A percentile compares a stretch with the other conserved stretches of the same genome.
These are phyloP conservation scores for Chaetomium strumarium DNA, from an alignment of 2,329 filamentous ascomycete species.

Conservation along the genomic window DNA sequence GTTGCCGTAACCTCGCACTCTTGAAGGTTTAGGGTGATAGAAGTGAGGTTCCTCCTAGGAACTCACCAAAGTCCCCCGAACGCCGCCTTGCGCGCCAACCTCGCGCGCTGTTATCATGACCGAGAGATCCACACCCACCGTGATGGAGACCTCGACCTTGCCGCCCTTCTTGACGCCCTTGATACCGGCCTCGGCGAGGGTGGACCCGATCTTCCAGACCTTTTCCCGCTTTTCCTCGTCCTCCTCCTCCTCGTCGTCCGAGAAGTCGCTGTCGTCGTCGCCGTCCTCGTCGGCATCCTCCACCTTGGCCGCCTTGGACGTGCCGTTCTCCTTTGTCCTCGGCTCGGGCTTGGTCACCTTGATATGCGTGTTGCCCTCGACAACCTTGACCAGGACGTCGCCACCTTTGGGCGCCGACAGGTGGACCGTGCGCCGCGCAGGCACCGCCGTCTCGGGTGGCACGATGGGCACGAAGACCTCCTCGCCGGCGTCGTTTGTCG, in stretches of 20 bases:
- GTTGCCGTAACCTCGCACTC: background rate
- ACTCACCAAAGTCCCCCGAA: slow-evolving; percentile 54
- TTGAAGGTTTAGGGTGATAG: background rate
- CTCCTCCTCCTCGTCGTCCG: slow-evolving; percentile 66
- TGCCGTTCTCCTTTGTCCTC: slow-evolving; percentile 61
- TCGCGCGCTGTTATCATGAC: slow-evolving; percentile 78
- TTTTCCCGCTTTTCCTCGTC: slow-evolving; percentile 84
- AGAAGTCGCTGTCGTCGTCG: slow-evolving; percentile 51
- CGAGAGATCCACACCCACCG: slow-evolving; percentile 71
- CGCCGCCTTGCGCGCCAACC: slow-evolving; percentile 79
- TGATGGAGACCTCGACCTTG: slow-evolving; percentile 92
- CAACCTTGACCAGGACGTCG: slow-evolving; percentile 80
- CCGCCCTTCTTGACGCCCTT: slow-evolving; percentile 77
- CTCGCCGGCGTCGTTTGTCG: slow-evolving; percentile 48
- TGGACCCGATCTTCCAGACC: slow-evolving; percentile 80
- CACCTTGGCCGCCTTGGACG: slow-evolving; percentile 48
- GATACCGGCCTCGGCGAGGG: slow-evolving; percentile 80
- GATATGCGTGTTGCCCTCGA: slow-evolving; percentile 85
- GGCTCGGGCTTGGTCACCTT: slow-evolving; percentile 85
- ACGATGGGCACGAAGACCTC: slow-evolving; percentile 77
- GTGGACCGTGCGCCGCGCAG: slow-evolving; percentile 77
- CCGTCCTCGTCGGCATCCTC: slow-evolving; percentile 64
- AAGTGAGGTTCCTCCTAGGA: slow-evolving; percentile 17
- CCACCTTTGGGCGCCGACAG: slow-evolving; percentile 75
- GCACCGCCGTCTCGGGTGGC: slow-evolving; percentile 79